Base-by-base conservation (phyloP, 1,284 basidiomycete species). In the Microbotryum lychnidis-dioicae region DNA sequence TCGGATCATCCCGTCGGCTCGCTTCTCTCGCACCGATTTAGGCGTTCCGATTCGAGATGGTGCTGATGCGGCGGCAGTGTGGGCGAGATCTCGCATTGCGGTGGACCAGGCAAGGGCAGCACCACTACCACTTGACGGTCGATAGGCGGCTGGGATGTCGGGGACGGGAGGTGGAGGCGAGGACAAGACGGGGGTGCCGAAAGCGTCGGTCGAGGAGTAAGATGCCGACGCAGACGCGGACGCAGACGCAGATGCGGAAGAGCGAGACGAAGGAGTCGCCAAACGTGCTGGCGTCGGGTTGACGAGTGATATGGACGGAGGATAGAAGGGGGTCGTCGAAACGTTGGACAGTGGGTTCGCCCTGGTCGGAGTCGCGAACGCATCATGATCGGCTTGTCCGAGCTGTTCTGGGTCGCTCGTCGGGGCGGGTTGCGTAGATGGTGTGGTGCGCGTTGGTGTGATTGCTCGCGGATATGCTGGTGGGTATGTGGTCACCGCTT, bases 1-100 rank as follows among this genome's bases (percentile, higher is more conserved):
- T 6, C 56, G 52, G 29, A 69, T 64, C 55, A 69, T 61, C 5
- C 61, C 54, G 21, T 66, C 59, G 7, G 65, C 51, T 25, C 63
- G 55, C 42, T 50, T 60, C 49, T 52, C 45, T 10, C 60, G 62
- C 14, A 60, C 51, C n/a, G 57, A 29, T 12, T 50, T 45, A 2
- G 55, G 56, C n/a, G 62, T 51, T 0, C 23, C 18, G 8, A 47
- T n/a, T 2, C 57, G 55, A 18, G 50, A 56, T 12, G 48, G 48
- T 6, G 63, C 45, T 33, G 61, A 51, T 0, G 48, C 44, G 3
- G 60, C 25, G 12, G 60, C 49, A 7, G 54, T 58, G 44, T 29
- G 23, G n/a, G 55, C 25, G 2, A 56, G 55, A 8, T 54, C 42
- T 12, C 53, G 57, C 12, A 50, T 33, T 1, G 57, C 9, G 7